Evolutionary conservation across 2,329 filamentous ascomycete species (phyloP), one percentile per base, ranked within the genome.

Genomic region (Hysterium pulicare): DNA sequence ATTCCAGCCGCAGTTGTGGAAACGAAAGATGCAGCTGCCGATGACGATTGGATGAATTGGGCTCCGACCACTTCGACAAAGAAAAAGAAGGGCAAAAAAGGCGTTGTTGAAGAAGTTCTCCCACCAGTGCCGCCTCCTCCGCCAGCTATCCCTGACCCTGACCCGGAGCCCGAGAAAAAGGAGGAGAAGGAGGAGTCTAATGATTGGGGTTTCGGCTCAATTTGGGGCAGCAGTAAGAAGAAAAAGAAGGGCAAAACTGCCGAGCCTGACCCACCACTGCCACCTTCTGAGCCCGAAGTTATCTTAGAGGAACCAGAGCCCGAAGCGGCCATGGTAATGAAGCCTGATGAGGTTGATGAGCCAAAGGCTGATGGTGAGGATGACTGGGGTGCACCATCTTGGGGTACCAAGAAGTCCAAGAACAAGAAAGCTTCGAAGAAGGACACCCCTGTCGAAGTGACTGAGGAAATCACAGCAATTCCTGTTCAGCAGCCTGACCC

Each of bases 331-430:
- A 47, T 51, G 26, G 50, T 69, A 6, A 68, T 71, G 50, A 63
- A 66, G 42, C 71, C 74, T n/a, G 72, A 72, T 47, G 67, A 61
- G 19, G 65, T 77, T 6, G 72, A 77, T 44, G 75, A 78, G 52
- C 71, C 74, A 2, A 71, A 71, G 44, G 62, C 62, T 13, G 71
- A 74, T 21, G 67, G 70, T 11, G 75, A 78, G 41, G 76, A 76
- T 44, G 78, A 79, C 50, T 79, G 79, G 59, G 74, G 69, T 45
- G 74, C 75, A 36, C 82, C 79, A 71, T 76, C 74, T 23, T 78
- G 73, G 39, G 71, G 74, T 5, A 79, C 76, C 46, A 80, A 59
- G 40, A 66, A 59, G 45, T 28, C 11, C 11, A 54, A 38, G 16
- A 61, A 66, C 44, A 71, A 55, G 32, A 51, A 21, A 20, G 23